Base-by-base conservation (phyloP, 1,284 basidiomycete species). In the Irpex sp. region DNA sequence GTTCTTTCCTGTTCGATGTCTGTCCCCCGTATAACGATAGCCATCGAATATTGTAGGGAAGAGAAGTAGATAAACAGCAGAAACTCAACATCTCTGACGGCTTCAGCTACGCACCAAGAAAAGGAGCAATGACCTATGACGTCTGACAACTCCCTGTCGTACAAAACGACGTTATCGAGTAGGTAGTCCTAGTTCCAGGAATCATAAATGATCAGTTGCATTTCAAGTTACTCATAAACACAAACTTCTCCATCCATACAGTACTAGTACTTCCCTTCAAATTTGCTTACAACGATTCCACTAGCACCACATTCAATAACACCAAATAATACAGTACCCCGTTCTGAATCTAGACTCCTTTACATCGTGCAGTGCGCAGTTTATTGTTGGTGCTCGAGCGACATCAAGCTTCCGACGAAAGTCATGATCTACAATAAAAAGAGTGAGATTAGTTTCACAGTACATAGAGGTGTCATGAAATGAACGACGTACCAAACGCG, bases 401-500 rank as follows among this genome's bases (percentile, higher is more conserved):
- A 68, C 77, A 78, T 82, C 62, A 82, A 72, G 71, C 79, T 80
- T 37, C 82, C 83, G 26, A 85, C 82, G 69, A 84, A 85, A 2
- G 82, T 85, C 69, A 85, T 77, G 66, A 85, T 81, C 73, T 78
- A 59, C 8, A 62, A 37, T 37, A 54, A 58, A 58, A 19, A 66
- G 57, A 64, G 58, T 15, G 49, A 38, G 5, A n/a, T 19, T 26
- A 26, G 26, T 4, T 26, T 26, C 26, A 26, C 26, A 26, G 19
- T 6, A 26, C 13, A 47, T 4, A 11, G 11, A 47, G 37, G 6
- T 34, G 38, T 26, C 3, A 44, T 17, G 26, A 47, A 7, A 47
- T 2, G 8, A n/a, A 44, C 26, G 49, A 81, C 86, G 63, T 72
- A 95, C 93, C 74, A 96, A 81, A 67, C 92, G 86, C 38, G 93